These are phyloP conservation scores for Pugionium dolabratum DNA, from an alignment of 345 rosid species.

Conservation along the genomic window DNA sequence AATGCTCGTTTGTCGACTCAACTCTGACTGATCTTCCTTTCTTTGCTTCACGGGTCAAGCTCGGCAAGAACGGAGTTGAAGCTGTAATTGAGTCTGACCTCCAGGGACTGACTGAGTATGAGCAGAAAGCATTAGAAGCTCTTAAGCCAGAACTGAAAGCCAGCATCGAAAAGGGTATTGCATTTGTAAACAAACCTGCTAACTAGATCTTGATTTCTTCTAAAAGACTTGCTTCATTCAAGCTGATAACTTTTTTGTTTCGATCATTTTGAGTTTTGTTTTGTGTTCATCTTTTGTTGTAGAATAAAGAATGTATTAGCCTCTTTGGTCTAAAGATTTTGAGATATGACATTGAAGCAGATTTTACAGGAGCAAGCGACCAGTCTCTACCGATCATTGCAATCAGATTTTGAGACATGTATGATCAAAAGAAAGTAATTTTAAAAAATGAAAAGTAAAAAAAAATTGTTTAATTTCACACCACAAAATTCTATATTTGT, in stretches of 20 bases:
- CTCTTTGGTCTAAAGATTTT: conserved; percentile 23
- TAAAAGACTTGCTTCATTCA: conserved; percentile 2
- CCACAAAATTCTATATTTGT: too few relatives aligned
- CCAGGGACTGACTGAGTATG: conserved; percentile 71
- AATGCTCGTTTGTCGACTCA: conserved; percentile 81
- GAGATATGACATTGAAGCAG: conserved; percentile 30
- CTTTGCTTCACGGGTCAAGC: conserved; percentile 88
- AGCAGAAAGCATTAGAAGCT: conserved; percentile 78
- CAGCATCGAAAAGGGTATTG: conserved; percentile 85
- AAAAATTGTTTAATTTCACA: too few relatives aligned
- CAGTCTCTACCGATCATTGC: too few relatives aligned
- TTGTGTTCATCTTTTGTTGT: conserved; percentile 20
- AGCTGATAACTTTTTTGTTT: conserved; percentile 32
- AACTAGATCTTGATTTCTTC: conserved; percentile 28
- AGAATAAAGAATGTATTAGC: conserved; percentile 42
- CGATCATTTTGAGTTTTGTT: conserved; percentile 37
- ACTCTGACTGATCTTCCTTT: conserved; percentile 75
- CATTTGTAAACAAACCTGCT: conserved; percentile 73
- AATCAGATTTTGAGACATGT: too few relatives aligned
- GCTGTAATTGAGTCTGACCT: conserved; percentile 71
- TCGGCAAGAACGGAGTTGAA: conserved; percentile 85
- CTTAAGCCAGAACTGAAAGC: conserved; percentile 77
- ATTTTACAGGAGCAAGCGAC: conserved; percentile 58
- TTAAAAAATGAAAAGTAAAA: too few relatives aligned
- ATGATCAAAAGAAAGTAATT: too few relatives aligned